Evolutionary conservation across 768 basidiomycete species (phyloP).

Genomic region (Lentinula lateritia): DNA sequence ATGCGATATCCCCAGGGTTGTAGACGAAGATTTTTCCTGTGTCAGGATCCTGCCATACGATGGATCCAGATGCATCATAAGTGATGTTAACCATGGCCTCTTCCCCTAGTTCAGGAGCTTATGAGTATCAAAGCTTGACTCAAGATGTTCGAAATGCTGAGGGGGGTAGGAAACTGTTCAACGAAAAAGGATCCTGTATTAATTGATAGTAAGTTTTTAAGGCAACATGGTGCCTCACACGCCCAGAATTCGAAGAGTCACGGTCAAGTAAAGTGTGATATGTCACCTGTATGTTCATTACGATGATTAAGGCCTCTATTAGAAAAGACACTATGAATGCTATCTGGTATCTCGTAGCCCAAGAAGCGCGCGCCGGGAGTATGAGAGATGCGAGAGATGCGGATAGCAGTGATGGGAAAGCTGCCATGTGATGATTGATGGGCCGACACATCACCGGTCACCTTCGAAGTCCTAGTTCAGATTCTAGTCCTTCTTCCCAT

Average conservation of each 20-base stretch:
- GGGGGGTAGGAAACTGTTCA: neutral
- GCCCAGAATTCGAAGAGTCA: neutral
- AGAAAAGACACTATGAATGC: neutral
- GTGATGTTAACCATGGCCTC: conserved; percentile 12
- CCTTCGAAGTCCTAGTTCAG: neutral
- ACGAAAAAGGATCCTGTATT: neutral
- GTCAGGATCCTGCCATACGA: neutral
- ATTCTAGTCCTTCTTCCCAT: neutral
- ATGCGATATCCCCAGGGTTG: conserved; percentile 46
- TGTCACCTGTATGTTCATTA: neutral
- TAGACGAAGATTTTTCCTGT: conserved; percentile 22
- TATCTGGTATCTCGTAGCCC: neutral
- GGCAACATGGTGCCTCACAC: neutral
- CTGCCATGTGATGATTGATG: neutral
- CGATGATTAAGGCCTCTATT: neutral
- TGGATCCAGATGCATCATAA: conserved; percentile 8
- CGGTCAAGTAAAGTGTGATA: neutral
- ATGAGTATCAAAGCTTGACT: neutral
- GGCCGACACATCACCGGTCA: neutral
- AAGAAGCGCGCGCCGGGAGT: neutral
- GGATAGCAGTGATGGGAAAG: neutral
- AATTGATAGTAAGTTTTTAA: neutral
- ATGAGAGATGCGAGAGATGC: neutral
- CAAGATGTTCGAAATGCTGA: neutral
- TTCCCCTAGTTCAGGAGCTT: neutral